Conservation (phyloP, 2,329 filamentous ascomycete genomes). For the Endocalyx cinctus region DNA sequence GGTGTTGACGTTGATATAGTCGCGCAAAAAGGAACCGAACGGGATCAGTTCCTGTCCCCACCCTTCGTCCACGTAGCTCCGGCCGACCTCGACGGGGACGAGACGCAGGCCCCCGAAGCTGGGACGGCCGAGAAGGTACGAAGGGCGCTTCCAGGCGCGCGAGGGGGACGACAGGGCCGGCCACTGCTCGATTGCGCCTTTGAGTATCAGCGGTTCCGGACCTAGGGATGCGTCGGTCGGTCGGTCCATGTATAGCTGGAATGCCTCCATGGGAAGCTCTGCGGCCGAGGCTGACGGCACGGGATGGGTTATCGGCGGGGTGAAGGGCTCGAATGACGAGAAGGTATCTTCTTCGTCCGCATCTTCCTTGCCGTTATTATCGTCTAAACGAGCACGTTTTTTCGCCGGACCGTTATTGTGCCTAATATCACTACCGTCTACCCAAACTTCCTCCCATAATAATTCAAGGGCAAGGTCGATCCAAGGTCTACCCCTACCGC, state of each 20-base stretch:
- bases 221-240: slow-evolving; percentile 31
- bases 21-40: slow-evolving; percentile 65
- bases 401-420: neutral
- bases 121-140: slow-evolving; percentile 67
- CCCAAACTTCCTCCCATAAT: slow-evolving; percentile 22
- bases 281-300: slow-evolving; percentile 38
- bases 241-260: slow-evolving; percentile 56
- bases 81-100: slow-evolving; percentile 80
- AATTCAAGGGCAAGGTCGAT: slow-evolving; percentile 47
- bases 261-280: slow-evolving; percentile 50
- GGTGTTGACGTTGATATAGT: slow-evolving; percentile 43
- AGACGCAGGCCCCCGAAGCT: slow-evolving; percentile 75
- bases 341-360: slow-evolving; percentile 18
- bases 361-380: slow-evolving; percentile 9
- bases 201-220: slow-evolving; percentile 65
- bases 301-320: slow-evolving; percentile 36
- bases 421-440: neutral
- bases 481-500: slow-evolving; percentile 45
- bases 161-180: slow-evolving; percentile 65
- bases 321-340: slow-evolving; percentile 34
- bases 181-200: slow-evolving; percentile 63
- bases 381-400: neutral
- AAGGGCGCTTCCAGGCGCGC: slow-evolving; percentile 67
- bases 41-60: slow-evolving; percentile 81
- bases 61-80: slow-evolving; percentile 78